A percentile compares a stretch with the other conserved stretches of the same genome.
phyloP scores from a whole-genome alignment of 2,329 filamentous ascomycete genomes.

The Camillea tinctor region DNA sequence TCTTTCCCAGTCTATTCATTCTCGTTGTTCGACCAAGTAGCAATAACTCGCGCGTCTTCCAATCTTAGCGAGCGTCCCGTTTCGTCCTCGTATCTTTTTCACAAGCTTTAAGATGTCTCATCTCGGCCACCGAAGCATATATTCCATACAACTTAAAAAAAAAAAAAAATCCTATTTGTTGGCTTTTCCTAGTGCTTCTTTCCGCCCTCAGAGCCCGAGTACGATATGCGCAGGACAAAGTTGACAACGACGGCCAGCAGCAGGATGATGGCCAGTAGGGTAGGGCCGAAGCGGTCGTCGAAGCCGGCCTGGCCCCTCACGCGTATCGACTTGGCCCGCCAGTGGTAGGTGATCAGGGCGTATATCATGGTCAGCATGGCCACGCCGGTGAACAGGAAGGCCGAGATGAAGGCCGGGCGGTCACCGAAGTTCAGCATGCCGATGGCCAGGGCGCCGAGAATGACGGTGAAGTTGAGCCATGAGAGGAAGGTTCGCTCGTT shows the following conservation, averaged over 20 bases:
- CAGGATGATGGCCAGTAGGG: constrained; percentile 81
- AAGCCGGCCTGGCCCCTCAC: constrained; percentile 91
- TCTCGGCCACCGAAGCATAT: not conserved
- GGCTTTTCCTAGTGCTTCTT: constrained; percentile 29
- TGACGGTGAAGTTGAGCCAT: constrained; percentile 99
- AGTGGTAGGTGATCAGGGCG: constrained; percentile 92
- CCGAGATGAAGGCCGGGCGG: constrained; percentile 87
- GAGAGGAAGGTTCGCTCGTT: constrained; percentile 99
- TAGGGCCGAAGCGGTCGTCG: constrained; percentile 93
- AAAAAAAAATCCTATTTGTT: no score
- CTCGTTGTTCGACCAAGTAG: not conserved
- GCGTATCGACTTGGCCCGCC: constrained; percentile 90
- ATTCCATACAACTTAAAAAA: no score
- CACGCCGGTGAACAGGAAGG: constrained; percentile 89
- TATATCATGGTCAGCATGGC: constrained; percentile 96
- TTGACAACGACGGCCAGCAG: constrained; percentile 92
- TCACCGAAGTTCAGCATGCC: constrained; percentile 99
- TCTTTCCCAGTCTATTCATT: no score
- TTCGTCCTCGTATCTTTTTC: not conserved
- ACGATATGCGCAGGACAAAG: constrained; percentile 77
- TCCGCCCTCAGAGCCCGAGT: constrained; percentile 37
- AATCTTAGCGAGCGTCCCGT: not conserved
- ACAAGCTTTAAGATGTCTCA: not conserved
- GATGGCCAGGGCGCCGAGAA: constrained; percentile 92
- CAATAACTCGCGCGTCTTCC: not conserved